Evolutionary conservation across 305 asterid genomes (phyloP).

Genomic region (Coffea humblotiana): DNA sequence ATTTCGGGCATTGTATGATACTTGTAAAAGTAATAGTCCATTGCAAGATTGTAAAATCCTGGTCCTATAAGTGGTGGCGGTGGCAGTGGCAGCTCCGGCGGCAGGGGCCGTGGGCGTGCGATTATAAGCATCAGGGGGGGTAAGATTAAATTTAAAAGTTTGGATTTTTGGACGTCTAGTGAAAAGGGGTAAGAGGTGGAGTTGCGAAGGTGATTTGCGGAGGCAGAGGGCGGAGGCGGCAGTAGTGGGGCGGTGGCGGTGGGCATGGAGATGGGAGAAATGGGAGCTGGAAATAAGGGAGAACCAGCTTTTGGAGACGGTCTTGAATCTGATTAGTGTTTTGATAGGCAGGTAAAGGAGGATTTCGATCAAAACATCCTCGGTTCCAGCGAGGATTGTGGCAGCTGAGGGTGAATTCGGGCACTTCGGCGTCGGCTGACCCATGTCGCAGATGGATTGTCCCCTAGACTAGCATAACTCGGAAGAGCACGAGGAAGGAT

Average conservation of each 20-base stretch:
- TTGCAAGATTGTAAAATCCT: constrained; percentile 25
- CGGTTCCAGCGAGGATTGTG: constrained; percentile 7
- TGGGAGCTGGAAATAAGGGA: constrained; percentile 8
- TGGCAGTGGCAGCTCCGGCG: neutral
- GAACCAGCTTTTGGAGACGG: constrained; percentile 7
- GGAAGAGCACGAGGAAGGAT: too few species aligned
- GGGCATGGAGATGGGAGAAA: constrained; percentile 2
- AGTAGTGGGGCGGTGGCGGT: constrained; percentile 12
- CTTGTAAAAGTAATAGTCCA: constrained; percentile 22
- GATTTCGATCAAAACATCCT: constrained; percentile 7
- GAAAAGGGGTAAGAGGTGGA: constrained; percentile 1
- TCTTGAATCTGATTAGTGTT: constrained; percentile 3
- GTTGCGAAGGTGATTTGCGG: neutral
- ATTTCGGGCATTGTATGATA: neutral
- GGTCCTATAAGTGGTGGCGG: neutral
- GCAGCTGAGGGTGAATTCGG: neutral
- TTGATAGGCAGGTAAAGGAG: constrained; percentile 9
- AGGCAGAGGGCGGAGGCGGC: constrained; percentile 10
- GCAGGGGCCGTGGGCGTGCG: neutral
- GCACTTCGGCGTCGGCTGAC: neutral
- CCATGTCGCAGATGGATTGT: neutral
- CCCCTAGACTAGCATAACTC: too few species aligned
- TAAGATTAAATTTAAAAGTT: neutral
- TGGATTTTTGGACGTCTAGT: neutral
- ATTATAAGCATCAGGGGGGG: neutral